Evolutionary conservation across 768 basidiomycete genomes (phyloP), one percentile per base, ranked within the genome.

Genomic region (Lactifluus pinguis): DNA sequence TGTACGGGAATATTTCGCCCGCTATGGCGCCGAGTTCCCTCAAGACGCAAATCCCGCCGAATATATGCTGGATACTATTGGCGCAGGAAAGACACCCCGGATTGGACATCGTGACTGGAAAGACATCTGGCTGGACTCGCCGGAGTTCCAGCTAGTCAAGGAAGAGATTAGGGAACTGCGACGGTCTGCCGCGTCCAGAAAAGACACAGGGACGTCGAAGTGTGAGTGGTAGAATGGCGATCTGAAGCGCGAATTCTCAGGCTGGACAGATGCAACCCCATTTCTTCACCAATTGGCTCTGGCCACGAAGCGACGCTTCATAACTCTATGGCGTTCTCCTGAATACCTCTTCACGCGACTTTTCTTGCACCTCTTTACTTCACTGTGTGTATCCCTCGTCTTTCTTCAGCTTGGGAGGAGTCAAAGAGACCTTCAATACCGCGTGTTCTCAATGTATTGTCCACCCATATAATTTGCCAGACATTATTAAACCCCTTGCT

Each of bases 61-160:
- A 71, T 89, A 82, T 67, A 86, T 88, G 84, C 77, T 93, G 4
- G 86, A 89, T 57, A 89, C 85, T n/a, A 92, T 92, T 61, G 92
- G 92, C 62, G 89, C 91, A 57, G 90, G 90, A 53, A 79, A 88
- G 49, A 78, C 85, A 11, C 80, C 86, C 0, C 79, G 83, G 51
- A 78, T 91, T 41, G 88, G 88, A 2, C 79, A 86, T 57, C 82
- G 83, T 36, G 92, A 95, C 68, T 95, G 93, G 93, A 84, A 84
- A 57, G 83, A 90, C 63, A 76, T 92, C 52, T 95, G 93, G 93
- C 72, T 81, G 17, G 82, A 87, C 41, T 91, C 87, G 5, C 76
- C 82, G 0, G 87, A 94, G 72, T 75, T 65, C 57, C 68, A 61
- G 36, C 29, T 41, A 2, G 50, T 61, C 38, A 52, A 57, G 62